Evolutionary conservation across 2,329 filamentous ascomycete genomes (phyloP).

Genomic region (Moelleriella libera): DNA sequence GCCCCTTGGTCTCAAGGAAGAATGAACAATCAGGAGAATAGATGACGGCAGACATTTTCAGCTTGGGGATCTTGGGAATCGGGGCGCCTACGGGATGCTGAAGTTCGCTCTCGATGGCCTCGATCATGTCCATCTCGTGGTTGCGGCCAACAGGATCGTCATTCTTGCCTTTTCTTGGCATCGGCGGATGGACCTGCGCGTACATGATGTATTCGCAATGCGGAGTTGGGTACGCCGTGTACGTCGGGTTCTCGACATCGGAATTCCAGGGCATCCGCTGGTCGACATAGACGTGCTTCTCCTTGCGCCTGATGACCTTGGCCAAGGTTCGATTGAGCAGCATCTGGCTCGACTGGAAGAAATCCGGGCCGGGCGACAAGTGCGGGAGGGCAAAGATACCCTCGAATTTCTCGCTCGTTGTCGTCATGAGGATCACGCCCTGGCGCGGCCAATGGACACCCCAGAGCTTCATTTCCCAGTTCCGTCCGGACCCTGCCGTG

Average conservation of each 20-base stretch:
- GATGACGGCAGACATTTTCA: conserved; percentile 48
- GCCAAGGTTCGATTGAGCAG: conserved; percentile 63
- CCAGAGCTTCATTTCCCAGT: conserved; percentile 66
- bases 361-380: conserved; percentile 47
- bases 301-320: conserved; percentile 51
- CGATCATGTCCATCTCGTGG: conserved; percentile 25
- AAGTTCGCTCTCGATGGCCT: conserved; percentile 47
- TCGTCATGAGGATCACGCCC: conserved; percentile 69
- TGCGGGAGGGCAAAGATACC: conserved; percentile 85
- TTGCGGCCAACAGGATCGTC: conserved; percentile 16
- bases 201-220: conserved; percentile 87
- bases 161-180: conserved; percentile 15
- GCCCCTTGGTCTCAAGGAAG: conserved; percentile 50
- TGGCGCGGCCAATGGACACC: conserved; percentile 78
- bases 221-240: conserved; percentile 44
- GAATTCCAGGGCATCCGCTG: conserved; percentile 65
- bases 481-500: conserved; percentile 48
- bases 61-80: conserved; percentile 34
- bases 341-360: conserved; percentile 42
- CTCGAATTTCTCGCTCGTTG: conserved; percentile 87
- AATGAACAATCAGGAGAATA: conserved; percentile 57
- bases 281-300: conserved; percentile 37
- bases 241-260: conserved; percentile 44
- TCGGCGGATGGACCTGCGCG: conserved; percentile 56
- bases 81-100: conserved; percentile 46